Evolutionary conservation across 2,329 filamentous ascomycete species (phyloP).

Genomic region (Thyridium curvatum): DNA sequence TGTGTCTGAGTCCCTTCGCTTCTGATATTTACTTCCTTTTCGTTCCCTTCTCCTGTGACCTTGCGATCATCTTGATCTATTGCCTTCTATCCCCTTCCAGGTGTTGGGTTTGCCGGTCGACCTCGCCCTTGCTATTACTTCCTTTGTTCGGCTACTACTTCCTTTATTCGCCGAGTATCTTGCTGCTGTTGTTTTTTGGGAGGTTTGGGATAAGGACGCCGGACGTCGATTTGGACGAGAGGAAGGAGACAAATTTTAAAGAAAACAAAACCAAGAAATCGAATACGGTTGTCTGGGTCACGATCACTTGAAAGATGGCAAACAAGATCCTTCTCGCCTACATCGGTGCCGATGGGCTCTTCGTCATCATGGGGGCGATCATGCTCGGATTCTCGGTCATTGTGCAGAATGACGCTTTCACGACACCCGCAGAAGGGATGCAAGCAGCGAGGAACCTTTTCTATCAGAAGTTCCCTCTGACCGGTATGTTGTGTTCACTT

Average conservation of each 20-base stretch:
- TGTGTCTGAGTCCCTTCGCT: conserved; percentile 2
- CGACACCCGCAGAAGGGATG: conserved; percentile 35
- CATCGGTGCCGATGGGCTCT: conserved; percentile 40
- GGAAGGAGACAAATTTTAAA: conserved; percentile 2
- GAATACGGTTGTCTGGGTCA: too few relatives aligned
- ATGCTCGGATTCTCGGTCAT: conserved; percentile 50
- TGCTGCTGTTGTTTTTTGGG: too few relatives aligned
- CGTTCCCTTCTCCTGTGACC: not conserved
- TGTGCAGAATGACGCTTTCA: conserved; percentile 38
- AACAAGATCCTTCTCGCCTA: conserved; percentile 49
- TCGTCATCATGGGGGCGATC: conserved; percentile 46
- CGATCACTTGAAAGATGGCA: too few relatives aligned
- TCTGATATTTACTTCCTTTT: not conserved
- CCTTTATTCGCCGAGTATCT: not conserved
- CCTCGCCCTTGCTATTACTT: too few relatives aligned
- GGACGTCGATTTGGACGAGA: too few relatives aligned
- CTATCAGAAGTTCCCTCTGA: conserved; percentile 47
- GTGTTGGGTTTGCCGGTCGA: too few relatives aligned
- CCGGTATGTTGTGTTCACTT: conserved; percentile 32
- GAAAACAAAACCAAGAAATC: conserved; percentile 3
- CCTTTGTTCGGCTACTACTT: not conserved
- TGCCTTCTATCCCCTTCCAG: not conserved
- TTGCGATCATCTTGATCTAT: too few relatives aligned
- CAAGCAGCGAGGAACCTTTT: conserved; percentile 45
- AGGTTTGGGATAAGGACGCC: too few relatives aligned